Evolutionary conservation across 306 rosid genomes (phyloP).

Genomic region (Gynostemma pentaphyllum): DNA sequence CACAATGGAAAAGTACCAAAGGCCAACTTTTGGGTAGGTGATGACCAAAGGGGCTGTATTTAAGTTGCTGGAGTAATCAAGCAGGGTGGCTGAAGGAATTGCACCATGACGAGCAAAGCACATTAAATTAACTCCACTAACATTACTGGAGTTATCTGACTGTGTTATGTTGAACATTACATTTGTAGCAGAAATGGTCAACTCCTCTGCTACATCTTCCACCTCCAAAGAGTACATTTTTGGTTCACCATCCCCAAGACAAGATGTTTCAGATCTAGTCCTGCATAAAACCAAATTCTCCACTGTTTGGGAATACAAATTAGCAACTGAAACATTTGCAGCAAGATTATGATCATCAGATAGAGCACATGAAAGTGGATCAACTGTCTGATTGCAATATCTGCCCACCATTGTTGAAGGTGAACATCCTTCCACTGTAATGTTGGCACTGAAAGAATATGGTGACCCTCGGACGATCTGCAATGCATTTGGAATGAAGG

Average conservation of each 20-base stretch:
- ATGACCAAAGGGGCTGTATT: constrained; percentile 45
- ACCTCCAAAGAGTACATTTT: constrained; percentile 56
- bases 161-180: constrained; percentile 34
- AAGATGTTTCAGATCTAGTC: constrained; percentile 36
- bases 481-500: constrained; percentile 13
- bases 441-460: constrained; percentile 64
- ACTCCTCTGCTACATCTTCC: constrained; percentile 46
- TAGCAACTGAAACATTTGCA: constrained; percentile 15
- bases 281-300: constrained; percentile 41
- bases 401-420: constrained; percentile 56
- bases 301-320: constrained; percentile 21
- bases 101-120: constrained; percentile 81
- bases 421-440: constrained; percentile 74
- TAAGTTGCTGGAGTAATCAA: constrained; percentile 63
- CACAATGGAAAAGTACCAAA: constrained; percentile 51
- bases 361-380: constrained; percentile 55
- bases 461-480: constrained; percentile 69
- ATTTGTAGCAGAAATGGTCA: constrained; percentile 42
- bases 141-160: constrained; percentile 24
- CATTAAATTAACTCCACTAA: constrained; percentile 34
- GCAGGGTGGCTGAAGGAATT: constrained; percentile 50
- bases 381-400: constrained; percentile 70
- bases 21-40: constrained; percentile 59
- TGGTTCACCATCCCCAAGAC: constrained; percentile 43
- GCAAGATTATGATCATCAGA: constrained; percentile 21